Conservation (phyloP, 306 rosid species). For the Citrullus colocynthis region DNA sequence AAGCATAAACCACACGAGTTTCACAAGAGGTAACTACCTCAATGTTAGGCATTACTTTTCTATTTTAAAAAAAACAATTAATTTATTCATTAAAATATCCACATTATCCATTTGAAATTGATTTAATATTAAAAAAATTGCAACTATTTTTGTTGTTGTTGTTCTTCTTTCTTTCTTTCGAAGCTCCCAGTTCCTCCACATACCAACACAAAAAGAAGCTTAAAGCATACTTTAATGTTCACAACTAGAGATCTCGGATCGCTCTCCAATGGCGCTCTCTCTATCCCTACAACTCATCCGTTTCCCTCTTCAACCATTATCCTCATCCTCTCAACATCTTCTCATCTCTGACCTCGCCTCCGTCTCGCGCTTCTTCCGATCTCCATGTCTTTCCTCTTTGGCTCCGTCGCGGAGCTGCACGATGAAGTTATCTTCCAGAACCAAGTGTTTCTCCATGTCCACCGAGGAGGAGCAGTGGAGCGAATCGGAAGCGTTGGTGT, state of each 20-base stretch:
- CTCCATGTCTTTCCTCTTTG: constrained; percentile 15
- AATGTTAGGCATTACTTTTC: too few species aligned
- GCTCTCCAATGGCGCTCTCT: constrained; percentile 42
- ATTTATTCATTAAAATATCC: too few species aligned
- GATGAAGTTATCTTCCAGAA: constrained; percentile 3
- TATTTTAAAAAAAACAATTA: too few species aligned
- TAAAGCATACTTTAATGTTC: constrained; percentile 27
- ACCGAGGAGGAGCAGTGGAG: constrained; percentile 47
- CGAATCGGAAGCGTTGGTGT: constrained; percentile 28
- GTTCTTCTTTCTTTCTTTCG: background rate
- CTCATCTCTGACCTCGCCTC: constrained; percentile 25
- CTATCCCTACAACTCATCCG: constrained; percentile 30
- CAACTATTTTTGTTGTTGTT: background rate
- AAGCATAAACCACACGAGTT: too few species aligned
- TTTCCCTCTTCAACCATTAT: constrained; percentile 31
- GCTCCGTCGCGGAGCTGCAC: constrained; percentile 15
- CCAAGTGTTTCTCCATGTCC: constrained; percentile 41
- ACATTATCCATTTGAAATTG: background rate
- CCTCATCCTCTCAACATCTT: constrained; percentile 24
- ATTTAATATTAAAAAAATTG: background rate
- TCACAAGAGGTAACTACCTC: too few species aligned
- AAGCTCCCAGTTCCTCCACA: background rate
- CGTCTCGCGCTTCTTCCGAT: constrained; percentile 15
- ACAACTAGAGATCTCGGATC: constrained; percentile 8
- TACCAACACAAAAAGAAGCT: background rate